phyloP scores from a whole-genome alignment of 2,329 filamentous ascomycete genomes.

The Proliferodiscus dingleyae region DNA sequence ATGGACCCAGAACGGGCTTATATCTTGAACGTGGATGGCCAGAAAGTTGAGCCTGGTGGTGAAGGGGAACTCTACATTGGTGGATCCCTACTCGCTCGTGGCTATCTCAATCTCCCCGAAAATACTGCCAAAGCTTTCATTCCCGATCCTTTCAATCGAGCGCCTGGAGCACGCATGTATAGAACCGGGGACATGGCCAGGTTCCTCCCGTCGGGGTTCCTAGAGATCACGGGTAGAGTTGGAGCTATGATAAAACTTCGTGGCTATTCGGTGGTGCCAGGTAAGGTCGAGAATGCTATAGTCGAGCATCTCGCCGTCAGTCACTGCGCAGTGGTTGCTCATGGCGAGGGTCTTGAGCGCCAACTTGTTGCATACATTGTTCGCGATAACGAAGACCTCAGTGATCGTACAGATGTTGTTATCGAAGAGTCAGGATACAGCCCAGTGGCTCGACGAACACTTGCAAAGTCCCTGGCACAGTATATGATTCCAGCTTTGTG shows the following conservation, averaged over 20 bases:
- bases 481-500: conserved; percentile 81
- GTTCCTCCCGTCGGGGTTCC: conserved; percentile 71
- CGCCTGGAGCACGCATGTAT: conserved; percentile 64
- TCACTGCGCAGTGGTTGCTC: conserved; percentile 66
- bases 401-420: conserved; percentile 55
- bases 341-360: conserved; percentile 69
- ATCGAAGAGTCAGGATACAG: conserved; percentile 70
- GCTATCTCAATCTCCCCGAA: conserved; percentile 76
- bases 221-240: conserved; percentile 79
- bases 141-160: conserved; percentile 57
- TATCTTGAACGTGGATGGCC: conserved; percentile 64
- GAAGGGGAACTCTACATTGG: conserved; percentile 73
- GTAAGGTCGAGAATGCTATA: conserved; percentile 68
- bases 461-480: conserved; percentile 65
- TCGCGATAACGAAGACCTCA: conserved; percentile 54
- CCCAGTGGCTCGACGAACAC: conserved; percentile 58
- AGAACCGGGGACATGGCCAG: conserved; percentile 83
- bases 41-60: conserved; percentile 56
- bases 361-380: conserved; percentile 76
- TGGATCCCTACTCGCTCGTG: conserved; percentile 67
- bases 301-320: conserved; percentile 64
- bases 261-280: conserved; percentile 81
- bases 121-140: conserved; percentile 70
- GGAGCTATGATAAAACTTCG: conserved; percentile 89
- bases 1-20: conserved; percentile 65